These are phyloP conservation scores for Crithidia expoeki DNA, from an alignment of 208 protist genomes.

Conservation along the genomic window DNA sequence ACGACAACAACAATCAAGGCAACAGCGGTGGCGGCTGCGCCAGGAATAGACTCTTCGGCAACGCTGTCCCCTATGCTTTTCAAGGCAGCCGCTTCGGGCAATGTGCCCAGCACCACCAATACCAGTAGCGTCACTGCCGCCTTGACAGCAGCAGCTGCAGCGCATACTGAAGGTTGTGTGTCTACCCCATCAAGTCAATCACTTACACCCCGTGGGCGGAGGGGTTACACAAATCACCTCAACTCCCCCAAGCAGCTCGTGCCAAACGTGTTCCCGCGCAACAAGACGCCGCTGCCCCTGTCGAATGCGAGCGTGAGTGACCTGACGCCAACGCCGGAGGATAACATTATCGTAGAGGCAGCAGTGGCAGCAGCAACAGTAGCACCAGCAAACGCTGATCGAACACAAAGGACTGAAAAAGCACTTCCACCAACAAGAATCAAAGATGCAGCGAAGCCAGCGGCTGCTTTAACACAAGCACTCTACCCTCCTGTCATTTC, in stretches of 20 bases:
- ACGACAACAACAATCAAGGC: no score
- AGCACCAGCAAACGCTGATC: not conserved
- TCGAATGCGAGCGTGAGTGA: not conserved
- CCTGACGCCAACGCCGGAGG: not conserved
- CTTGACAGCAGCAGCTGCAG: not conserved
- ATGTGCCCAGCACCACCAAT: not conserved
- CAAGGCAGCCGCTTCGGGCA: not conserved
- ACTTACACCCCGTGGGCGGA: not conserved
- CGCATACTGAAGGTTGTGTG: not conserved
- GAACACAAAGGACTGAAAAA: not conserved
- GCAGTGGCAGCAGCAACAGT: not conserved
- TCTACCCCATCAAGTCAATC: conserved; percentile 1
- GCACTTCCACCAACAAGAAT: not conserved
- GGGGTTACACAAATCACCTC: conserved; percentile 19
- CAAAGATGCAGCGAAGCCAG: not conserved
- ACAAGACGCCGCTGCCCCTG: not conserved
- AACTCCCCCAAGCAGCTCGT: conserved; percentile 1
- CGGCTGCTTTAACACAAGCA: not conserved
- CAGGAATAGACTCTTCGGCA: no score
- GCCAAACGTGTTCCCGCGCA: conserved; percentile 6
- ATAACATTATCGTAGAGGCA: not conserved
- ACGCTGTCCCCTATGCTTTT: not conserved
- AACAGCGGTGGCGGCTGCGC: no score
- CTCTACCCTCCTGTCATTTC: conserved; percentile 27
- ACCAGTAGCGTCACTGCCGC: not conserved